Base-by-base conservation (phyloP, 2,329 filamentous ascomycete genomes). In the Aspergillus unguis region DNA sequence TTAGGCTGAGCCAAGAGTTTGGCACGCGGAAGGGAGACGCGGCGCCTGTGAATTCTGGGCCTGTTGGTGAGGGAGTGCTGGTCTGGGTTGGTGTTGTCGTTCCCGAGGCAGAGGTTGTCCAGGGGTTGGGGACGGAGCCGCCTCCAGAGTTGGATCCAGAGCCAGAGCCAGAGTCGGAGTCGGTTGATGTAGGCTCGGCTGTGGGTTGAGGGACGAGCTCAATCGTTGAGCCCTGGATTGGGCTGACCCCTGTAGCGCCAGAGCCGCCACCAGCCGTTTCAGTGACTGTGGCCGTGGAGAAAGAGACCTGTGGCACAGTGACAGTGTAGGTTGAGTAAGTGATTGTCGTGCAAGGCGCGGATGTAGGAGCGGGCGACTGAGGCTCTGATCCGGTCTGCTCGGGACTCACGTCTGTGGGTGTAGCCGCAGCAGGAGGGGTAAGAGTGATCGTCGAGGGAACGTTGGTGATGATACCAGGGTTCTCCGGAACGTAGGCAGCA, bases 401-500 rank as follows among this genome's bases (percentile, higher is more conserved):
- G 5, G 62, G 61, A 8, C 52, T 45, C 6, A 58, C 55, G 36
- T 56, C 52, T 7, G 58, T 55, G 11, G 55, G 53, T 66, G 73
- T 78, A 28, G 81, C 71, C 44, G 72, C 70, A 4, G 74, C 64
- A 26, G 76, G 75, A 10, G 74, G 72, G 28, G 68, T 67, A n/a
- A 80, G 70, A 5, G 75, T 77, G 71, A 86, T 81, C 50, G 79
- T 80, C 36, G 79, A 78, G 26, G 87, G 84, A 62, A 90, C 84
- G 58, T 82, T 85, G 45, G 88, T 95, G 66, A 90, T 83, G 65
- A 97, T 88, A 58, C 80, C 88, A n/a, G 92, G 90, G 82, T 96
- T 96, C 68, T 81, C 64, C 11, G 81, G 77, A 33, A 90, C 81
- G 73, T 86, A 86, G 48, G 81, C 75, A 53, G 88, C 90, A 77